A percentile compares a stretch with the other conserved stretches of the same genome.
Conservation (phyloP, 2,329 filamentous ascomycete genomes). For the Polytolypa hystricis region DNA sequence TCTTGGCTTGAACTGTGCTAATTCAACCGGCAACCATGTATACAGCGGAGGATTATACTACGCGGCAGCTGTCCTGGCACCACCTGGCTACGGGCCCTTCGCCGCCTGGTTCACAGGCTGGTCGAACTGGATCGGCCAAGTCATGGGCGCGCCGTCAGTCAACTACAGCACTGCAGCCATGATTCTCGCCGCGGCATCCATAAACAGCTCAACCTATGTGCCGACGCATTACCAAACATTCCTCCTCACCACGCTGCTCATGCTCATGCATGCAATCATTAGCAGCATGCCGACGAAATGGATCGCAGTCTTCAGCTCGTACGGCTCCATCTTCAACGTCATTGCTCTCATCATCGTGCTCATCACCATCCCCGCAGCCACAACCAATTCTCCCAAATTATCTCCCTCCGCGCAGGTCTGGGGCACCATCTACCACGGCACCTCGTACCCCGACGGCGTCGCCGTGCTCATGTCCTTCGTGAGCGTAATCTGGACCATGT, state of each 20-base stretch:
- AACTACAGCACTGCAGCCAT: constrained; percentile 58
- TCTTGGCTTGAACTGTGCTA: not conserved
- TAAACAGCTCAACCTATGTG: constrained; percentile 53
- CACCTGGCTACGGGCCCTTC: constrained; percentile 53
- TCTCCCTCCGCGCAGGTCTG: constrained; percentile 49
- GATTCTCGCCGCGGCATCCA: constrained; percentile 60
- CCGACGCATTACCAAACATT: constrained; percentile 58
- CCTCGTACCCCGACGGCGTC: constrained; percentile 56
- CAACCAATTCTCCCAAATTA: constrained; percentile 48
- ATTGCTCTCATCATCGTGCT: constrained; percentile 53
- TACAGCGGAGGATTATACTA: constrained; percentile 59
- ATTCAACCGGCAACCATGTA: not conserved
- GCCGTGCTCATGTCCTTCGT: constrained; percentile 62
- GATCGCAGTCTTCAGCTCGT: constrained; percentile 60
- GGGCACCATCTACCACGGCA: constrained; percentile 54
- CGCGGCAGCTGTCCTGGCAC: constrained; percentile 59
- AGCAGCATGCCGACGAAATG: constrained; percentile 61
- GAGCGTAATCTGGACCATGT: constrained; percentile 59
- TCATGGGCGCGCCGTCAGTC: constrained; percentile 55
- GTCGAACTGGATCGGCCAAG: constrained; percentile 59
- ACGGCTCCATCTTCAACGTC: constrained; percentile 61
- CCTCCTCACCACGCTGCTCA: constrained; percentile 54
- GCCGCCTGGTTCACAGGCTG: constrained; percentile 60
- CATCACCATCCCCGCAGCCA: constrained; percentile 56
- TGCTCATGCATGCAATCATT: constrained; percentile 56